A percentile compares a stretch with the other conserved stretches of the same genome.
Evolutionary conservation across 306 rosid genomes (phyloP).

Genomic region (Gastrolobium villosum): DNA sequence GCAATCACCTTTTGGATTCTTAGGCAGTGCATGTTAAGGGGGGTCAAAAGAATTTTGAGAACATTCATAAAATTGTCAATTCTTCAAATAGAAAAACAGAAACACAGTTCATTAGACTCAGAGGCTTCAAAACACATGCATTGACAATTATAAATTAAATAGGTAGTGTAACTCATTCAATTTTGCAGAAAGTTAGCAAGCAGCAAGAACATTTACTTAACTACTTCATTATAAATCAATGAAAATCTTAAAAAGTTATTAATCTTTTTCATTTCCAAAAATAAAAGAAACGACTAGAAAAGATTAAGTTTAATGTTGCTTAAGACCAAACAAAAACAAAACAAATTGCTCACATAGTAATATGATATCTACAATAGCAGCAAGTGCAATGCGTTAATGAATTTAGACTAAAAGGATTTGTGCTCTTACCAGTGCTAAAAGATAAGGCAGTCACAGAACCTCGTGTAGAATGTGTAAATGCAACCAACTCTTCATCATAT

Average conservation of each 20-base stretch:
- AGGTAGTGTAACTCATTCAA: not conserved
- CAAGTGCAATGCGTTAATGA: not conserved
- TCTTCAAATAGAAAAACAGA: constrained; percentile 6
- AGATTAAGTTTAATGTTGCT: not conserved
- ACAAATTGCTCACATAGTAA: not conserved
- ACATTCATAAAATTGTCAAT: not conserved
- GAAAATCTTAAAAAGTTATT: not conserved
- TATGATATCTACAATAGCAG: not conserved
- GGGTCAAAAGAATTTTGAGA: not conserved
- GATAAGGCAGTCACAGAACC: constrained; percentile 96
- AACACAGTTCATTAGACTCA: not conserved
- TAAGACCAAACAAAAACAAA: not conserved
- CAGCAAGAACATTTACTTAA: constrained; percentile 12
- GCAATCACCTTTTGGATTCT: not conserved
- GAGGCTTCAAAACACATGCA: constrained; percentile 4
- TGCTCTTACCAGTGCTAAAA: constrained; percentile 77
- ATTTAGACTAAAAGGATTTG: not conserved
- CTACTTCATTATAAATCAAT: not conserved
- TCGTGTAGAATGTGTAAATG: constrained; percentile 87
- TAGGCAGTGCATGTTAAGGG: not conserved
- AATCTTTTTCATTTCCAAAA: constrained; percentile 4
- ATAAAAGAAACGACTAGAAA: not conserved
- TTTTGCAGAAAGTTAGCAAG: not conserved
- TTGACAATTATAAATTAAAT: not conserved
- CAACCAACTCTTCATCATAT: constrained; percentile 77